Base-by-base conservation (phyloP, 2,329 filamentous ascomycete genomes). In the Hansfordia pulvinata region DNA sequence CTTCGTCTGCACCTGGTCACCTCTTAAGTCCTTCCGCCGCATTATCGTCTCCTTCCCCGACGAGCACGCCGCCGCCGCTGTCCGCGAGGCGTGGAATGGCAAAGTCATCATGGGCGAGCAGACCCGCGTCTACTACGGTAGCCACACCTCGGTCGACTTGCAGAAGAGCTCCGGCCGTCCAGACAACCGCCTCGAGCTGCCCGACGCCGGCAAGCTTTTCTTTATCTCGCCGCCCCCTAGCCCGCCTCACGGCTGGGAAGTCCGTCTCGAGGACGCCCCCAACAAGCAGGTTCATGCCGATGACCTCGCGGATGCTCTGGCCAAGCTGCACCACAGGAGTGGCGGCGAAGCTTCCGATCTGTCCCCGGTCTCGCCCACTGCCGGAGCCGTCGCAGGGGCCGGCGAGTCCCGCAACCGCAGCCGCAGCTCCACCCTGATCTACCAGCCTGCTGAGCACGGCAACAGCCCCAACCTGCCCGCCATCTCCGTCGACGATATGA, bases 21-120 rank as follows among this genome's bases (percentile, higher is more conserved):
- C 82, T 1, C 68, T 90, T 35, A 83, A 82, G 50, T 85, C 78
- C 6, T 84, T 90, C 63, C 71, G 76, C 36, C 76, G 82, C 49
- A 84, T 90, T 43, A 64, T 88, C 40, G 71, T 81, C 34, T 83
- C 79, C 39, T 88, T 90, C 61, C 76, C 67, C 52, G 70, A 73
- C 33, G 62, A 68, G 42, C 67, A 75, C 28, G 69, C 76, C 28
- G 80, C 82, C 30, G 72, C 82, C 40, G 60, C 62, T 30, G 77
- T 88, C 30, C 75, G 79, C 35, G 60, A 71, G 38, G 62, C 76
- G 29, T 80, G 84, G 53, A 80, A 90, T 43, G 75, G 76, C 41
- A 76, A 85, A 53, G 58, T 59, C 14, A 63, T 88, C 37, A 68
- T 86, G 54, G 81, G 79, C 41, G 63, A 76, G 49, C 61, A 64